Conservation (phyloP, 495 filamentous ascomycete species). For the Penicillium daleae region DNA sequence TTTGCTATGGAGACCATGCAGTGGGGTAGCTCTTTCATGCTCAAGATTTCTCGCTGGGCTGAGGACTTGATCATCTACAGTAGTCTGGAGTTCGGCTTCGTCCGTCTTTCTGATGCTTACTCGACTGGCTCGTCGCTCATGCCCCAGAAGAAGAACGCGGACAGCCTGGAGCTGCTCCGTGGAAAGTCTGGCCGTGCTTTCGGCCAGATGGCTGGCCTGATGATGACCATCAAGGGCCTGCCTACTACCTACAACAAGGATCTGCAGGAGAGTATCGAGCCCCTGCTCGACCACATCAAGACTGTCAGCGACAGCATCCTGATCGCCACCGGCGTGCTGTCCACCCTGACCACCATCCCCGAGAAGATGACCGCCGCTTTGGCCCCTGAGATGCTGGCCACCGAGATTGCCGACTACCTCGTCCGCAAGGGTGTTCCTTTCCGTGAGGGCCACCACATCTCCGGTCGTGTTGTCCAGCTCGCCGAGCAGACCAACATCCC, state of each 20-base stretch:
- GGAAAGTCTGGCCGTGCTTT: slow-evolving; percentile 86
- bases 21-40: slow-evolving; percentile 84
- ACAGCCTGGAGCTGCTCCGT: slow-evolving; percentile 83
- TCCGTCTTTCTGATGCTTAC: slow-evolving; percentile 83
- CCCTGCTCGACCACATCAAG: slow-evolving; percentile 85
- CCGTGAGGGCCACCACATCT: slow-evolving; percentile 86
- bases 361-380: slow-evolving; percentile 80
- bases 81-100: slow-evolving; percentile 79
- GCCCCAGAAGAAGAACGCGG: slow-evolving; percentile 84
- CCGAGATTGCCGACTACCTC: slow-evolving; percentile 88
- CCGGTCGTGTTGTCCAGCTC: slow-evolving; percentile 74
- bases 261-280: slow-evolving; percentile 87
- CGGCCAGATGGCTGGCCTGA: slow-evolving; percentile 87
- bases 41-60: slow-evolving; percentile 83
- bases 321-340: slow-evolving; percentile 79
- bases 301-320: slow-evolving; percentile 83
- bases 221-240: slow-evolving; percentile 84
- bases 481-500: slow-evolving; percentile 69
- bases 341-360: slow-evolving; percentile 66
- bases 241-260: slow-evolving; percentile 96
- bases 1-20: slow-evolving; percentile 91
- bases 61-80: slow-evolving; percentile 93
- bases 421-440: slow-evolving; percentile 84
- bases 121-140: slow-evolving; percentile 83
- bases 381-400: slow-evolving; percentile 74